Evolutionary conservation across 225 moss, liverwort and hornwort genomes (phyloP), one percentile per base, ranked within the genome.

Genomic region (Straminergon stramineum): DNA sequence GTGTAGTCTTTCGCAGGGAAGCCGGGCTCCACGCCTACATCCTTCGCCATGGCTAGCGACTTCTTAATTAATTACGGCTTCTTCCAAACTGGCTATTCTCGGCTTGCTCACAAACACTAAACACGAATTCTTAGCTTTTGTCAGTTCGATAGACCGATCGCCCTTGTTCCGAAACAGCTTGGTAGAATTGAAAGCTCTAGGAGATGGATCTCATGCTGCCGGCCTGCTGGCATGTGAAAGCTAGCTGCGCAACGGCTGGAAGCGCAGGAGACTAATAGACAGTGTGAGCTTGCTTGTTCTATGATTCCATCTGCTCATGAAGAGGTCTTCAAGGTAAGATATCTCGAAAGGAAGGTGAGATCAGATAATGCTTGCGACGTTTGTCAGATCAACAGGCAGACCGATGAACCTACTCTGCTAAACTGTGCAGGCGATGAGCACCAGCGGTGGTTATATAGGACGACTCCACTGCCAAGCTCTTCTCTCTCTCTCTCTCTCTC

Each of bases 1-100:
- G 90, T 92, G 88, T 94, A 94, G 57, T 94, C 94, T 67, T 93
- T 94, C 21, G 87, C 56, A 18, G 89, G 94, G 32, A 89, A 94
- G 32, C 89, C 91, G 19, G 94, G 94, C 79, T 94, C 93, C 82
- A 89, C 92, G 7, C 90, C 89, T 56, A 91, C 89, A 18, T 92
- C 87, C 66, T 94, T 94, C 91, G 82, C 92, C 94, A 94, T 94
- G 45, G 81, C 88, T 94, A 69, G 79, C 81, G 22, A 48, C 48
- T 31, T 10, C 57, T 45, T 31, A 55, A 55, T 37, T 28, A 45
- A 37, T 45, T 45, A 30, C 7, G 79, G 10, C 26, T 32, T 73
- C 85, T 64, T 13, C 66, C 43, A 65, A 43, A 57, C 71, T 26
- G n/a, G 22, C 53, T 57, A 76, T 39, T 84, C 28, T 27, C n/a